These are phyloP conservation scores for Cladosporium sp. DNA, from an alignment of 2,329 filamentous ascomycete genomes.

Conservation along the genomic window DNA sequence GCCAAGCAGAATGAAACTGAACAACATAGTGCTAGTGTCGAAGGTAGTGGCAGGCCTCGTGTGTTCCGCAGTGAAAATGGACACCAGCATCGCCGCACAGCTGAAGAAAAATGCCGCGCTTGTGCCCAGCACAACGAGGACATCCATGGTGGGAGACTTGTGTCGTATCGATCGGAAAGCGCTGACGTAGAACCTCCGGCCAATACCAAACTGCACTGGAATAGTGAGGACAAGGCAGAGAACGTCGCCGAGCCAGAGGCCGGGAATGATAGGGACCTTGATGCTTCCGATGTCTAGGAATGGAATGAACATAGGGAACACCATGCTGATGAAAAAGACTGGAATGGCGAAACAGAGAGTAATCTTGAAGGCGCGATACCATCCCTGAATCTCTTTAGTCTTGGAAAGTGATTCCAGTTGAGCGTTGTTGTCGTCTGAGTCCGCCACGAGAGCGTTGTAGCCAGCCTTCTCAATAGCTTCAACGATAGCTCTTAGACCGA, in stretches of 20 bases:
- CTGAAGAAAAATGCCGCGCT: slow-evolving; percentile 97
- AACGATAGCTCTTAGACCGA: slow-evolving; percentile 80
- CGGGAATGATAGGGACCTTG: slow-evolving; percentile 63
- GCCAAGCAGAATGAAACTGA: slow-evolving; percentile 90
- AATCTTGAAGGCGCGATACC: slow-evolving; percentile 77
- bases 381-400: slow-evolving; percentile 93
- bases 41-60: slow-evolving; percentile 85
- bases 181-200: slow-evolving; percentile 87
- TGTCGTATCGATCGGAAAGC: slow-evolving; percentile 94
- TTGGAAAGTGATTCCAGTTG: slow-evolving; percentile 95
- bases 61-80: slow-evolving; percentile 73
- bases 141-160: slow-evolving; percentile 93
- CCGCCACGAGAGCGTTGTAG: slow-evolving; percentile 85
- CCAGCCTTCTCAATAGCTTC: slow-evolving; percentile 79
- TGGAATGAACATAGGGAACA: slow-evolving; percentile 83
- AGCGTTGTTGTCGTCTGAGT: slow-evolving; percentile 93
- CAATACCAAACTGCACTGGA: slow-evolving; percentile 94
- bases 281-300: slow-evolving; percentile 74
- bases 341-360: slow-evolving; percentile 83
- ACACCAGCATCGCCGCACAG: slow-evolving; percentile 79
- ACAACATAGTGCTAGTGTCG: slow-evolving; percentile 97
- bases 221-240: slow-evolving; percentile 82
- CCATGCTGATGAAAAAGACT: slow-evolving; percentile 90
- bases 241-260: slow-evolving; percentile 85
- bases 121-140: slow-evolving; percentile 89